These are phyloP conservation scores for Collybia mongolica DNA, from an alignment of 768 basidiomycete genomes.

Conservation along the genomic window DNA sequence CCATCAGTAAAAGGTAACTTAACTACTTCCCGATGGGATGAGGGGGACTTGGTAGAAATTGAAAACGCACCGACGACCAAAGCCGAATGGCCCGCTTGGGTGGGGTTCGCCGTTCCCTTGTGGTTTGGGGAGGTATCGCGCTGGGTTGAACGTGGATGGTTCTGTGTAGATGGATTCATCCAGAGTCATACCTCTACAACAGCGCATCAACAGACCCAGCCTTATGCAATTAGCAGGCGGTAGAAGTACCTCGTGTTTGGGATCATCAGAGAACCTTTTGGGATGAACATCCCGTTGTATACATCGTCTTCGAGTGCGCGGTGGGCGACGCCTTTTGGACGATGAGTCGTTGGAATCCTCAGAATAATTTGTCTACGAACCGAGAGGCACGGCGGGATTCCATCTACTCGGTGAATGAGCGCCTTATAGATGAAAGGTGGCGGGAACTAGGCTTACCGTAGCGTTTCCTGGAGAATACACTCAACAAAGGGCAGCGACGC, in stretches of 20 bases:
- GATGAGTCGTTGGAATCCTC: background rate
- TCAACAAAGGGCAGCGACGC: constrained; percentile 12
- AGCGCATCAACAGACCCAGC: too few relatives aligned
- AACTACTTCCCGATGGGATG: too few relatives aligned
- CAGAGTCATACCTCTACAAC: constrained; percentile 24
- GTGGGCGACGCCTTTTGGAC: constrained; percentile 15
- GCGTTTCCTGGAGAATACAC: constrained; percentile 9
- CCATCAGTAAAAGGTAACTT: background rate
- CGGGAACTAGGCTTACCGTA: background rate
- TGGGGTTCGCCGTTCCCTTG: constrained; percentile 15
- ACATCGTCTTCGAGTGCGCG: constrained; percentile 2
- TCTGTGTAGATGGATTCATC: constrained; percentile 26
- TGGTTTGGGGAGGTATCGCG: constrained; percentile 24
- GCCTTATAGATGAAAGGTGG: background rate
- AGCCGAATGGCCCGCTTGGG: constrained; percentile 19
- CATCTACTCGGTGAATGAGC: constrained; percentile 5
- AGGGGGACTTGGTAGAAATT: too few relatives aligned
- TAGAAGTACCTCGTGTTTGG: too few relatives aligned
- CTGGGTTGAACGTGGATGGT: constrained; percentile 23
- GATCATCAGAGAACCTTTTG: constrained; percentile 11
- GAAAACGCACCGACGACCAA: constrained; percentile 29
- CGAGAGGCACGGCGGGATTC: constrained; percentile 12
- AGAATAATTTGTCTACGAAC: background rate
- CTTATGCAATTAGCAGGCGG: too few relatives aligned
- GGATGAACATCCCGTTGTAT: constrained; percentile 13